Percentiles rank a stretch among this genome's conserved stretches.
Conservation (phyloP, 345 rosid genomes). For the Populus deltoides region DNA sequence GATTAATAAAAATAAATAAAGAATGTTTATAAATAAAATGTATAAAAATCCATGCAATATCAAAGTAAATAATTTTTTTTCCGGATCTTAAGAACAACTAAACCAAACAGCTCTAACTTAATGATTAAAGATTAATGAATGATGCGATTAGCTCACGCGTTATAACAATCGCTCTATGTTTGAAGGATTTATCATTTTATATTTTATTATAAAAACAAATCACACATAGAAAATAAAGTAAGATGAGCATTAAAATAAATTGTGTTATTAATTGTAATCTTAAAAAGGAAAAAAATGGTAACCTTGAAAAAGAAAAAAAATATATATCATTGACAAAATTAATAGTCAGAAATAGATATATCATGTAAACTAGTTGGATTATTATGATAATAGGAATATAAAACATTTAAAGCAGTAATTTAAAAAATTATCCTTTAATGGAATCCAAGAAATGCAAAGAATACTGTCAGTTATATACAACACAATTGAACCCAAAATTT, state of each 20-base stretch:
- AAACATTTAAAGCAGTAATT: too few relatives aligned
- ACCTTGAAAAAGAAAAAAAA: too few relatives aligned
- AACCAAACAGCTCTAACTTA: accelerated
- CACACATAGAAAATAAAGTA: too few relatives aligned
- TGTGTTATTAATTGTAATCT: too few relatives aligned
- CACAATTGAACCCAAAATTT: not conserved
- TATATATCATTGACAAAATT: too few relatives aligned
- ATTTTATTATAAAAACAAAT: too few relatives aligned
- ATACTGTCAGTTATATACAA: too few relatives aligned
- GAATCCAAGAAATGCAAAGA: not conserved
- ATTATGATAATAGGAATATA: not conserved
- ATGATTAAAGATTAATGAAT: not conserved
- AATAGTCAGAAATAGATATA: too few relatives aligned
- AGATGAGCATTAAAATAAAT: too few relatives aligned
- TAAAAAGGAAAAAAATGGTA: too few relatives aligned
- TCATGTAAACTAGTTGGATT: not conserved
- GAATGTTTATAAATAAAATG: not conserved
- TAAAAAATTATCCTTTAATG: not conserved
- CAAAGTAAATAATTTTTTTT: accelerated
- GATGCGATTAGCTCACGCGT: accelerated
- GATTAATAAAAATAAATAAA: accelerated
- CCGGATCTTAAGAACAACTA: accelerated
- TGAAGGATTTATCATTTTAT: too few relatives aligned
- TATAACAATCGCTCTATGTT: accelerated
- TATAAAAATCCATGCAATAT: not conserved